Evolutionary conservation across 2,329 filamentous ascomycete species (phyloP).

Genomic region (Basipetospora chlamydospora): DNA sequence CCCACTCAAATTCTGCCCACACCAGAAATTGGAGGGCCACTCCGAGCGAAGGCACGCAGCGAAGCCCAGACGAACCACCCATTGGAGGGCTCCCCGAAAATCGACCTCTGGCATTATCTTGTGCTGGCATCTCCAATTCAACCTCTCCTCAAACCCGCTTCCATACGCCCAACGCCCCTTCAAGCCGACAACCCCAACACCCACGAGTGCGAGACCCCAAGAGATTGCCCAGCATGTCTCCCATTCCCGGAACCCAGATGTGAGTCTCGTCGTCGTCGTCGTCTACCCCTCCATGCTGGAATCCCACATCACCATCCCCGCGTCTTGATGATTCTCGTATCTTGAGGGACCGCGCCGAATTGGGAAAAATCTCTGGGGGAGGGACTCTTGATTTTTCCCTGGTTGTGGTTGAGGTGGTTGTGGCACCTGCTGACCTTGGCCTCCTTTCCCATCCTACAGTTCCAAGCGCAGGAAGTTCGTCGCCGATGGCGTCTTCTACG

Average conservation of each 20-base stretch:
- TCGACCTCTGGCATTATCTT: conserved; percentile 6
- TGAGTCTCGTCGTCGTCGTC: conserved; percentile 24
- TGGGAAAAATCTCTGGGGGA: background rate
- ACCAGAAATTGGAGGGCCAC: conserved; percentile 4
- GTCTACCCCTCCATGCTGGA: conserved; percentile 4
- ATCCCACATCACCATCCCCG: too few relatives aligned
- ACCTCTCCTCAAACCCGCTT: background rate
- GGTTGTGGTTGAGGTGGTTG: background rate
- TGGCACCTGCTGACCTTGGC: conserved; percentile 7
- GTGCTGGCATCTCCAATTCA: conserved; percentile 4
- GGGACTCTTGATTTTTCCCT: background rate
- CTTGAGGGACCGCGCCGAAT: conserved; percentile 1
- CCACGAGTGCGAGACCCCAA: conserved; percentile 3
- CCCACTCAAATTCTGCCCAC: conserved; percentile 4
- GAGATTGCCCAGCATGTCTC: conserved; percentile 5
- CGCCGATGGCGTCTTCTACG: conserved; percentile 99
- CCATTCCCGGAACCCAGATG: conserved; percentile 48
- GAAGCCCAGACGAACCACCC: conserved; percentile 1
- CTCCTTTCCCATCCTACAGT: conserved; percentile 27
- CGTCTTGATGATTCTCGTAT: too few relatives aligned
- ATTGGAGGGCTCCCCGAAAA: conserved; percentile 4
- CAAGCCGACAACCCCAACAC: background rate
- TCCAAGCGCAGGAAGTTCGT: conserved; percentile 92
- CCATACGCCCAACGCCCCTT: too few relatives aligned
- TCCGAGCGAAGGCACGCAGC: background rate